These are phyloP conservation scores for Nigrospora osmanthi DNA, from an alignment of 2,329 filamentous ascomycete species.

Conservation along the genomic window DNA sequence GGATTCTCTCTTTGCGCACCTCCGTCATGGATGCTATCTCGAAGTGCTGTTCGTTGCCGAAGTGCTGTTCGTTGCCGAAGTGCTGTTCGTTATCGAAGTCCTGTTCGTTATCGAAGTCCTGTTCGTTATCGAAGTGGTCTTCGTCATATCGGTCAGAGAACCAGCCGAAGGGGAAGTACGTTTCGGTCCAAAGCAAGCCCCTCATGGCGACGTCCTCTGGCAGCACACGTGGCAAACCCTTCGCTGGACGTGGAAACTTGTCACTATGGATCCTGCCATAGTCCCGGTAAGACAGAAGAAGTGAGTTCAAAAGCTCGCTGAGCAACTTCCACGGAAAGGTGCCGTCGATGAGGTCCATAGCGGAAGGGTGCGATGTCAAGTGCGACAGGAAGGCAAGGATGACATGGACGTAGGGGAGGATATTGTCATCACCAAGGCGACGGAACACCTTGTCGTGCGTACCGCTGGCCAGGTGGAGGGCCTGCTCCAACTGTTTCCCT, in stretches of 20 bases:
- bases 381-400: conserved; percentile 50
- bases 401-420: conserved; percentile 55
- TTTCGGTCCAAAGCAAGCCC: conserved; percentile 49
- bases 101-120: too few relatives aligned
- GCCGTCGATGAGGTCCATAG: conserved; percentile 33
- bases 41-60: conserved; percentile 62
- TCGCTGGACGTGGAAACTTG: conserved; percentile 27
- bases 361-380: conserved; percentile 30
- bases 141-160: too few relatives aligned
- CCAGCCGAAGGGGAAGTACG: conserved; percentile 52
- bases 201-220: conserved; percentile 63
- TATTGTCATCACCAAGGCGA: conserved; percentile 47
- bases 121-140: too few relatives aligned
- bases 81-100: conserved; percentile 59
- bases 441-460: conserved; percentile 32
- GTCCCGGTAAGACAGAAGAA: conserved; percentile 19
- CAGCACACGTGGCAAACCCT: conserved; percentile 42
- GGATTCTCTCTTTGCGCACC: conserved; percentile 47
- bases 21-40: conserved; percentile 52
- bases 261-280: conserved; percentile 22
- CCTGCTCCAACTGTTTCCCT: conserved; percentile 11
- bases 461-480: conserved; percentile 13
- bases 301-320: conserved; percentile 27
- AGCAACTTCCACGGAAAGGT: conserved; percentile 46
- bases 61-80: conserved; percentile 58